These are phyloP conservation scores for Paecilomyces niveus DNA, from an alignment of 2,329 filamentous ascomycete species.

Conservation along the genomic window DNA sequence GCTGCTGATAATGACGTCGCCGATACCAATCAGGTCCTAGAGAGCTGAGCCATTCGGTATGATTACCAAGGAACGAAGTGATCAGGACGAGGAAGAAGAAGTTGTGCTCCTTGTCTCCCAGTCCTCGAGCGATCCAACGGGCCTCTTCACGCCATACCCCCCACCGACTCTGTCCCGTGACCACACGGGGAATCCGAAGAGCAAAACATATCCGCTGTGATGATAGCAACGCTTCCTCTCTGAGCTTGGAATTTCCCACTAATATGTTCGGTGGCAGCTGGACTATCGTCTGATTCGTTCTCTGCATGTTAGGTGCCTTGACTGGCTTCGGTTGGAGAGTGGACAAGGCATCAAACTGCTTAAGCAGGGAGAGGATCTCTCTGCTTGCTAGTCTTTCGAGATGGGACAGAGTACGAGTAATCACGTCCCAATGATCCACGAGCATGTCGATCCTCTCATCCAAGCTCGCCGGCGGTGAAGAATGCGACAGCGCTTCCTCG, in stretches of 20 bases:
- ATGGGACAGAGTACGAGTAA: slow-evolving; percentile 48
- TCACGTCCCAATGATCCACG: slow-evolving; percentile 54
- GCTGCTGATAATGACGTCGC: slow-evolving; percentile 45
- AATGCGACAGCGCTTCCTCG: slow-evolving; percentile 37
- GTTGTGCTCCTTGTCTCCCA: slow-evolving; percentile 50
- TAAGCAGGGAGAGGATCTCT: slow-evolving; percentile 45
- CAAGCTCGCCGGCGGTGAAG: slow-evolving; percentile 40
- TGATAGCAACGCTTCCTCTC: slow-evolving; percentile 40
- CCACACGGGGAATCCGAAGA: slow-evolving; percentile 49
- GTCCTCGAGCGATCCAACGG: slow-evolving; percentile 48
- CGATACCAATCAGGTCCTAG: slow-evolving; percentile 50
- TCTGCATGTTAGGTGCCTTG: slow-evolving; percentile 42
- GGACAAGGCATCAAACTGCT: slow-evolving; percentile 38
- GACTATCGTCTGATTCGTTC: slow-evolving; percentile 42
- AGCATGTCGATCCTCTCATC: slow-evolving; percentile 51
- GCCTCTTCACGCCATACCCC: slow-evolving; percentile 56
- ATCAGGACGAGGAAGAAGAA: slow-evolving; percentile 54
- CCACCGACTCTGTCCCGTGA: slow-evolving; percentile 53
- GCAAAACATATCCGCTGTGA: slow-evolving; percentile 47
- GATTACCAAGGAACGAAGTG: slow-evolving; percentile 53
- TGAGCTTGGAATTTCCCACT: slow-evolving; percentile 37
- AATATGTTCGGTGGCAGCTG: slow-evolving; percentile 46
- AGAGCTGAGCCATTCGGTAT: slow-evolving; percentile 53
- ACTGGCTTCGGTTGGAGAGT: slow-evolving; percentile 35
- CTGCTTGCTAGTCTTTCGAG: slow-evolving; percentile 46